phyloP scores from a whole-genome alignment of 208 protist species.

The Leishmania major region DNA sequence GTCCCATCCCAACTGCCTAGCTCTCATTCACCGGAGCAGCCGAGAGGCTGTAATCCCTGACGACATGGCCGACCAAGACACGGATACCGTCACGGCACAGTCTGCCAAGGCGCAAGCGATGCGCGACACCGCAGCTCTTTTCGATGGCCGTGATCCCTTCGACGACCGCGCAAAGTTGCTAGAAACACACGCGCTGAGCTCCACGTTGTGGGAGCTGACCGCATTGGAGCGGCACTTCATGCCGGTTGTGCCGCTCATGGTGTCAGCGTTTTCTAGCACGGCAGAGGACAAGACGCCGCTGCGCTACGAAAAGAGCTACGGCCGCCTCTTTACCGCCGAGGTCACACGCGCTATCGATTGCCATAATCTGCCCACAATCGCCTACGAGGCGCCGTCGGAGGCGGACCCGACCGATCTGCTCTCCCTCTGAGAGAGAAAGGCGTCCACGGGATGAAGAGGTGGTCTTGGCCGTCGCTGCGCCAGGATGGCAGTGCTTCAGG shows the following conservation, averaged over 20 bases:
- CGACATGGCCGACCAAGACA: slow-evolving; percentile 23
- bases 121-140: slow-evolving; percentile 62
- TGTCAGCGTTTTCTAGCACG: slow-evolving; percentile 75
- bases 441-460: neutral
- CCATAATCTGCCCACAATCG: slow-evolving; percentile 66
- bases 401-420: slow-evolving; percentile 46
- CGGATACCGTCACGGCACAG: slow-evolving; percentile 14
- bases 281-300: slow-evolving; percentile 86
- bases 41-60: slow-evolving; percentile 63
- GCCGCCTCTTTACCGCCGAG: slow-evolving; percentile 81
- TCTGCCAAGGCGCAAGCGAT: slow-evolving; percentile 43
- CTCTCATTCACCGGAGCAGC: slow-evolving; percentile 85
- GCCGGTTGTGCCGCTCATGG: slow-evolving; percentile 86
- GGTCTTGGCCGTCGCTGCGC: neutral
- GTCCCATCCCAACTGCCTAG: slow-evolving; percentile 86
- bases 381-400: slow-evolving; percentile 55
- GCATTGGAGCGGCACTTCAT: slow-evolving; percentile 87
- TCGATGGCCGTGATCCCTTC: slow-evolving; percentile 85
- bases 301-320: slow-evolving; percentile 87
- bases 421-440: slow-evolving; percentile 32
- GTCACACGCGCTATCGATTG: slow-evolving; percentile 69
- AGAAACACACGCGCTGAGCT: slow-evolving; percentile 68
- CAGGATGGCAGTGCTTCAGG: neutral
- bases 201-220: slow-evolving; percentile 90
- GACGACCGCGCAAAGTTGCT: slow-evolving; percentile 39